Evolutionary conservation across 1,284 basidiomycete species (phyloP), one percentile per base, ranked within the genome.

Genomic region (Tilletia walkeri): DNA sequence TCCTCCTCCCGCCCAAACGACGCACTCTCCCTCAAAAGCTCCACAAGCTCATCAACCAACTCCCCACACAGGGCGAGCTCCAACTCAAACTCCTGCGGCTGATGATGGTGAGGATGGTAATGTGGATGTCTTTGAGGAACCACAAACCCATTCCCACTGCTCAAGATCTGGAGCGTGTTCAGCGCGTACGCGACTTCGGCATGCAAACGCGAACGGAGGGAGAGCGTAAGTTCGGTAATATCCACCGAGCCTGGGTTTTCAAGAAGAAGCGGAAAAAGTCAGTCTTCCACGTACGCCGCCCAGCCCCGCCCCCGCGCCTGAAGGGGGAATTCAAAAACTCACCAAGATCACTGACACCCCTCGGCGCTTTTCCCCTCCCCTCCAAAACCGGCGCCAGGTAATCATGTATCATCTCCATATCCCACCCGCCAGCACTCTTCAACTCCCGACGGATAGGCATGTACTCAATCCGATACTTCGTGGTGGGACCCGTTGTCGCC

Each of bases 391-490:
- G 87, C 18, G 85, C 84, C 50, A 89, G 86, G 77, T 92, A 90
- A 16, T 87, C 86, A 75, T 93, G 89, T 69, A 94, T 84, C n/a
- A 85, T 76, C 67, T 89, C 87, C 24, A 94, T 82, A 82, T 97
- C 92, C 80, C 94, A 90, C 14, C 95, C 95, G 41, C 93, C 94
- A 71, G 89, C 87, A 0, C 90, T 90, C n/a, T 91, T 89, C 38
- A 92, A 84, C 70, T 91, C 90, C 36, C 92, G 89, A 10, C 88
- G 88, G 18, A 93, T 86, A 0, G 95, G 95, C 36, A 91, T 86
- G 82, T 98, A 99, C 85, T 94, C 92, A 76, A 98, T 92, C 85
- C 91, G 92, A 78, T 92, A 90, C 71, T 93, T 89, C 48, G 88
- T 84, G 6, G 72, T 74, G 41, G 6, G 6, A 14, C 41, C 14